phyloP scores from a whole-genome alignment of 129 eudicot species.

The Kitagawia praeruptora region DNA sequence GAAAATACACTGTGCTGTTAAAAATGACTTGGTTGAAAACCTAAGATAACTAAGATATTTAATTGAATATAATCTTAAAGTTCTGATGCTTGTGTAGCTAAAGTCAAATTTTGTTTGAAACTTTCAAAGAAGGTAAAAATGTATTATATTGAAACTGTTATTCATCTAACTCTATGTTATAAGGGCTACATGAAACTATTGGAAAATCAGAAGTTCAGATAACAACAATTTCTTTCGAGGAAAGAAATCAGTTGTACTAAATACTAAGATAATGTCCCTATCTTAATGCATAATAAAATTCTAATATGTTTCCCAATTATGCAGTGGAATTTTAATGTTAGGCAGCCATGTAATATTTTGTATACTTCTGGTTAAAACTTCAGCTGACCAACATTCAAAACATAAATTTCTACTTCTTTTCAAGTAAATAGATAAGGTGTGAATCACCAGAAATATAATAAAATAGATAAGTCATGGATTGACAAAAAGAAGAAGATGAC shows the following conservation, averaged over 20 bases:
- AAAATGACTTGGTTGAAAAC: not conserved
- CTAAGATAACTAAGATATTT: not conserved
- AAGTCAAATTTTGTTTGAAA: not conserved
- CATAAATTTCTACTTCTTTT: not conserved
- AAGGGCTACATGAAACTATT: not conserved
- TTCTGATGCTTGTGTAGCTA: not conserved
- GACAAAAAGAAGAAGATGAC: not conserved
- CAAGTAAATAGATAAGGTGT: not conserved
- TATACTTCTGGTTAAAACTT: not conserved
- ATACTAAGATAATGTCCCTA: not conserved
- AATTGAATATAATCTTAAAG: not conserved
- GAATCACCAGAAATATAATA: not conserved
- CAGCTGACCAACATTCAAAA: not conserved
- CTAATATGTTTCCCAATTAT: not conserved
- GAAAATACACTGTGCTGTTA: not conserved
- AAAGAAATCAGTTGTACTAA: not conserved
- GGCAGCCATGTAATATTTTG: not conserved
- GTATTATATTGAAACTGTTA: not conserved
- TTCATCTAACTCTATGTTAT: not conserved
- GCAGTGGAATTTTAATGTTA: not conserved
- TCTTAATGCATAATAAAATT: not conserved
- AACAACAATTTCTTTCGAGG: not conserved
- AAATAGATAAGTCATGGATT: not conserved
- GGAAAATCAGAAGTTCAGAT: not conserved
- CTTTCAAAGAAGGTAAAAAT: not conserved